Evolutionary conservation across 179 eudicot species (phyloP).

Genomic region (Pouteria campechiana): DNA sequence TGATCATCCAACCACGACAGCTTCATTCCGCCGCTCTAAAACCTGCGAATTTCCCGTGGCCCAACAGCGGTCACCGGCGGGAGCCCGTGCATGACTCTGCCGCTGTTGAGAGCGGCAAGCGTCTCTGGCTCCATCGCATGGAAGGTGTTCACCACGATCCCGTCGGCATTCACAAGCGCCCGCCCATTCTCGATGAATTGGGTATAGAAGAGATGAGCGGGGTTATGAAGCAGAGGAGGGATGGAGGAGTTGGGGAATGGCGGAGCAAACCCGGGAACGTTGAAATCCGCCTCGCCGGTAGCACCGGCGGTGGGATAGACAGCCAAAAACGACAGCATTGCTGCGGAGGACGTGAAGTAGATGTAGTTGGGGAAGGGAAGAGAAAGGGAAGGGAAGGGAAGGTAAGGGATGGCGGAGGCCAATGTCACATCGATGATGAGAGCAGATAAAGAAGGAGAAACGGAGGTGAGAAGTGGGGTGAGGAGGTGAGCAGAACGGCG

Average conservation of each 20-base stretch:
- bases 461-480: conserved; percentile 7
- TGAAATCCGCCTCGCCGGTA: not conserved
- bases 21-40: too few relatives aligned
- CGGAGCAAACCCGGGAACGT: not conserved
- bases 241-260: not conserved
- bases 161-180: conserved; percentile 1
- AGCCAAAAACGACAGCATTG: conserved; percentile 5
- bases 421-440: conserved; percentile 10
- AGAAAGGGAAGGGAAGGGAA: conserved; percentile 2
- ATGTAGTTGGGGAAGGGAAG: conserved; percentile 4
- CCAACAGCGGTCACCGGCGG: conserved; percentile 25
- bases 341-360: conserved; percentile 6
- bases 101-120: conserved; percentile 20
- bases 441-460: conserved; percentile 1
- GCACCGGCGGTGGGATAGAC: not conserved
- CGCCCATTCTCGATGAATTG: conserved; percentile 1
- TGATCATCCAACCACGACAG: conserved; percentile 46
- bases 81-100: conserved; percentile 10
- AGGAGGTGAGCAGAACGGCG: conserved; percentile 25
- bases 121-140: conserved; percentile 17
- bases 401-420: conserved; percentile 13
- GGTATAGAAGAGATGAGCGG: not conserved
- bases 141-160: conserved; percentile 11
- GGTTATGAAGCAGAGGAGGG: conserved; percentile 2
- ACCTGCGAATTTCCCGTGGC: too few relatives aligned